These are phyloP conservation scores for Maudiozyma pseudohumilis DNA, from an alignment of 805 yeast genomes.

Conservation along the genomic window DNA sequence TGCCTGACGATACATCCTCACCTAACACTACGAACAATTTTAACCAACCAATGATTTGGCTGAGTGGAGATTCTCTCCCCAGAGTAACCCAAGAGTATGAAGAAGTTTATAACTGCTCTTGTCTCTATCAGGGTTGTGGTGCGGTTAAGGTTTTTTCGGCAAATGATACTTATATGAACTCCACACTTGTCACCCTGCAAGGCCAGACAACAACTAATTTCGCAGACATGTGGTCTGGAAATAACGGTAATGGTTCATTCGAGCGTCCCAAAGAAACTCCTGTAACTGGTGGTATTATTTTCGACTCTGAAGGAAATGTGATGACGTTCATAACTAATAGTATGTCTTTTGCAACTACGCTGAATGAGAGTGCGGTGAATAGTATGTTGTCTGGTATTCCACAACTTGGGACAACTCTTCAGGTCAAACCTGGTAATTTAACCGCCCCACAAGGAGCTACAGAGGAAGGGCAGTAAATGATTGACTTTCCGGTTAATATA, in stretches of 20 bases:
- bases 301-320: slow-evolving; percentile 51
- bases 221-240: not conserved
- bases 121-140: slow-evolving; percentile 68
- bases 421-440: no score
- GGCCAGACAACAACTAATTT: slow-evolving; percentile 13
- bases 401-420: not conserved
- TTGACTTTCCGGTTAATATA: no score
- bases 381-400: slow-evolving; percentile 31
- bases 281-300: slow-evolving; percentile 65
- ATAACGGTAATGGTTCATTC: slow-evolving; percentile 36
- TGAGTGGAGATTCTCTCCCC: slow-evolving; percentile 59
- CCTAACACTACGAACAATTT: slow-evolving; percentile 21
- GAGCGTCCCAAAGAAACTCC: slow-evolving; percentile 39
- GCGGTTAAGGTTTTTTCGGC: slow-evolving; percentile 51
- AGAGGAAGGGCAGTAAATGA: no score
- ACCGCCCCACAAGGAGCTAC: no score
- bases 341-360: slow-evolving; percentile 37
- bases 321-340: slow-evolving; percentile 48
- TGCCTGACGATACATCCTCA: slow-evolving; percentile 43
- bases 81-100: slow-evolving; percentile 54
- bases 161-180: slow-evolving; percentile 37
- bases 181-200: slow-evolving; percentile 68
- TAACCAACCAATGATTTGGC: slow-evolving; percentile 66
- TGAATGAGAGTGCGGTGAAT: slow-evolving; percentile 36
- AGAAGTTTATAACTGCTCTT: slow-evolving; percentile 46